Base-by-base conservation (phyloP, 2,329 filamentous ascomycete genomes). In the Ramularia collo-cygni region DNA sequence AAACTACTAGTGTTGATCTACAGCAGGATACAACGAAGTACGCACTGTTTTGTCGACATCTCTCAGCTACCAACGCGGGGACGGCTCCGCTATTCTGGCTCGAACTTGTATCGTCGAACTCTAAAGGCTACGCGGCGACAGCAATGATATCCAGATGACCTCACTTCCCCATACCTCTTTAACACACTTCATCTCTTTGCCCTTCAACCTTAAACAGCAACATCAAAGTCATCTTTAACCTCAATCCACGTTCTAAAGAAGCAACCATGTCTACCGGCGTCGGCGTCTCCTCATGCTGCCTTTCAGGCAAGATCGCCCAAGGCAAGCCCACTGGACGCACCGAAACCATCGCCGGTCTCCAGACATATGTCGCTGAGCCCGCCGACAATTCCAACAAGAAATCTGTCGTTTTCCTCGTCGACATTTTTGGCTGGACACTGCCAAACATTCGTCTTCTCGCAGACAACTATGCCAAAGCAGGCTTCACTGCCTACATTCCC, bases 371-470 rank as follows among this genome's bases (percentile, higher is more conserved):
- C 21, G 21, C 21, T 10, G 21, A 24, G 10, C 63, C 66, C n/a
- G 56, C 62, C 37, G 51, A 59, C 37, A 61, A 58, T 15, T 61
- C 58, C n/a, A 67, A 60, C 33, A 59, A 64, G 26, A 68, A 68
- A 47, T 62, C 62, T 3, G 60, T 72, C 29, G 60, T 74, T 37
- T 66, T 74, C 46, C 57, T 74, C 35, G 53, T 57, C 33, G 67
- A 71, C 49, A 67, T 74, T 53, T 72, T 70, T 43, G 69, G 69
- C 43, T 71, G 63, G 63, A 64, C 63, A n/a, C 63, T 71, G 35
- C 53, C 59, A 21, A 72, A 72, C 51, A 54, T 64, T 31, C 63
- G 69, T 21, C 49, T 72, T 3, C 56, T 72, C 10, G 69, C 69
- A 9, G 69, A 72, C 53, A 55, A 65, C 35, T 72, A 70, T 50